phyloP scores from a whole-genome alignment of 1,284 basidiomycete species.

The Earliella scabrosa region DNA sequence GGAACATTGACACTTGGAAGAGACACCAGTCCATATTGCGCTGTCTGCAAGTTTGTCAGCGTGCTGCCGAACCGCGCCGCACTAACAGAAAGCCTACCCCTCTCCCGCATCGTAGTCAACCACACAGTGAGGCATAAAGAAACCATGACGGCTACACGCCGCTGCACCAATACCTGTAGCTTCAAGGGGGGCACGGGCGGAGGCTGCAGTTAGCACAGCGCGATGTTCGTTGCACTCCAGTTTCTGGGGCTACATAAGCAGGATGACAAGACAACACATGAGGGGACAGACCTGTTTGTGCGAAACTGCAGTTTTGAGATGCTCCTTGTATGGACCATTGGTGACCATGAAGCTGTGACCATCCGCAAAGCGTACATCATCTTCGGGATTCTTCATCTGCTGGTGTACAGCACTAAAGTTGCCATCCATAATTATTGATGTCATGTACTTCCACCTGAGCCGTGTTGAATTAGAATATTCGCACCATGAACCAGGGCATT shows the following conservation, averaged over 20 bases:
- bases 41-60: constrained; percentile 12
- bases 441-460: background rate
- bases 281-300: too few species aligned
- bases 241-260: background rate
- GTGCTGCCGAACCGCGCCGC: background rate
- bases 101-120: constrained; percentile 28
- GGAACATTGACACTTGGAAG: background rate
- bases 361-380: background rate
- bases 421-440: background rate
- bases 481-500: too few species aligned
- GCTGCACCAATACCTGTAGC: constrained; percentile 22
- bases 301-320: background rate
- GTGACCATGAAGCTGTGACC: background rate
- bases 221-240: constrained; percentile 3
- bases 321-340: background rate
- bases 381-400: background rate
- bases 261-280: too few species aligned
- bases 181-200: constrained; percentile 2
- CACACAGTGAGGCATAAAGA: constrained; percentile 21
- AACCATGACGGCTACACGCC: constrained; percentile 25
- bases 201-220: constrained; percentile 12
- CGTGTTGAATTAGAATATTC: background rate
- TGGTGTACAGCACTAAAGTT: background rate
- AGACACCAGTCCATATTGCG: constrained; percentile 29
- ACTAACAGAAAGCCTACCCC: constrained; percentile 8